These are phyloP conservation scores for Pichia sp. DNA, from an alignment of 1,139 yeast genomes.

Conservation along the genomic window DNA sequence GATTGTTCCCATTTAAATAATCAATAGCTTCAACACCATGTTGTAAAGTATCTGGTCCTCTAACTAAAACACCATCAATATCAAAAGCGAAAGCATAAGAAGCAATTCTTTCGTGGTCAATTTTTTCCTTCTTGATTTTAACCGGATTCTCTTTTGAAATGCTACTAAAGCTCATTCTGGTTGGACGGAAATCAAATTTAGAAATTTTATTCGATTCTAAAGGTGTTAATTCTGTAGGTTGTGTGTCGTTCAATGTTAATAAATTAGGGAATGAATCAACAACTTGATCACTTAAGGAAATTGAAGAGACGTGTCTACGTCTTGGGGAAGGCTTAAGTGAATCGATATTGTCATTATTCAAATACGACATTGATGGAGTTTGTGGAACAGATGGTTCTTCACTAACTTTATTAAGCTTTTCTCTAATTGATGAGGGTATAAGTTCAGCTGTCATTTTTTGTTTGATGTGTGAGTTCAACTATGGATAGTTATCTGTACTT, in stretches of 20 bases:
- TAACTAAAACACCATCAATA: constrained; percentile 75
- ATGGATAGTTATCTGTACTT: too few relatives aligned
- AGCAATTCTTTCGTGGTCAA: constrained; percentile 66
- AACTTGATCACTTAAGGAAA: constrained; percentile 63
- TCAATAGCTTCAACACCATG: constrained; percentile 65
- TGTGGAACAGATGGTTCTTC: too few relatives aligned
- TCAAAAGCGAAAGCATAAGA: constrained; percentile 84
- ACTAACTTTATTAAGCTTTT: too few relatives aligned
- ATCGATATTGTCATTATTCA: constrained; percentile 68
- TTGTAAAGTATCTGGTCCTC: constrained; percentile 75
- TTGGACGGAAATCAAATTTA: not conserved
- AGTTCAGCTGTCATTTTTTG: too few relatives aligned
- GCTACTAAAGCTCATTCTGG: constrained; percentile 1
- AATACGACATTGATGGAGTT: constrained; percentile 32
- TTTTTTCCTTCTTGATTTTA: constrained; percentile 41
- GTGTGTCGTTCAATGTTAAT: constrained; percentile 1
- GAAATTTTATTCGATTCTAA: not conserved
- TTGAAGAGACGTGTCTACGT: constrained; percentile 59
- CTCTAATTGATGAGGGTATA: too few relatives aligned
- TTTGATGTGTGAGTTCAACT: too few relatives aligned
- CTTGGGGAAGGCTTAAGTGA: constrained; percentile 51
- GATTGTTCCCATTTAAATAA: constrained; percentile 66
- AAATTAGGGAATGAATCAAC: constrained; percentile 44
- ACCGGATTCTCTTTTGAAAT: constrained; percentile 14
- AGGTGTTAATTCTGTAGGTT: not conserved